These are phyloP conservation scores for Clarireedia hainanense DNA, from an alignment of 2,329 filamentous ascomycete species.

Conservation along the genomic window DNA sequence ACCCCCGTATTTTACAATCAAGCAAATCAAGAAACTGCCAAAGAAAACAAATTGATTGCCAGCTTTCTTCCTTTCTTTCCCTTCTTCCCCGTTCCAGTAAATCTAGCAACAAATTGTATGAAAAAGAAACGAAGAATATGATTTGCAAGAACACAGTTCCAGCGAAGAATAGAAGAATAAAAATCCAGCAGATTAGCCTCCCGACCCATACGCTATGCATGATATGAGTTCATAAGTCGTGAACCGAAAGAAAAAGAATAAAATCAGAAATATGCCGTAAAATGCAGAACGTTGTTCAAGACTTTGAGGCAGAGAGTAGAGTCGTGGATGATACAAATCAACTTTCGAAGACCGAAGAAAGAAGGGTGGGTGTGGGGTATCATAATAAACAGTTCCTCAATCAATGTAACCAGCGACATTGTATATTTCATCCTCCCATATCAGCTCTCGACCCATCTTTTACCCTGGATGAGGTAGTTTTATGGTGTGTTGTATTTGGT, in stretches of 20 bases:
- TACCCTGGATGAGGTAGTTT: not conserved
- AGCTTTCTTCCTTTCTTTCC: too few species aligned
- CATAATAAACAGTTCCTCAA: constrained; percentile 9
- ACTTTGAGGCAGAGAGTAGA: constrained; percentile 1
- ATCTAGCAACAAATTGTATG: too few species aligned
- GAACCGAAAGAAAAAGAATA: not conserved
- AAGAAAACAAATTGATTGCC: too few species aligned
- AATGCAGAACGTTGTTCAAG: not conserved
- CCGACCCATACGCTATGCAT: not conserved
- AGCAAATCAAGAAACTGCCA: too few species aligned
- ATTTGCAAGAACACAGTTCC: not conserved
- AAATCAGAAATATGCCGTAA: constrained; percentile 1
- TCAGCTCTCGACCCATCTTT: not conserved
- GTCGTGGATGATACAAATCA: constrained; percentile 8
- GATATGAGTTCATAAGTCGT: not conserved
- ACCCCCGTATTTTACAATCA: too few species aligned
- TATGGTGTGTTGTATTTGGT: not conserved
- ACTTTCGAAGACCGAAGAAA: constrained; percentile 2
- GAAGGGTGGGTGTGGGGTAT: constrained; percentile 6
- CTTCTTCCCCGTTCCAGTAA: too few species aligned
- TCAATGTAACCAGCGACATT: not conserved
- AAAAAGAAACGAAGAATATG: too few species aligned
- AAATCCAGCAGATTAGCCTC: not conserved
- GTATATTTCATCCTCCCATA: not conserved
- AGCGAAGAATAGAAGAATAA: not conserved